A percentile compares a stretch with the other conserved stretches of the same genome.
Evolutionary conservation across 108 stramenopile species (phyloP).

Genomic region (Nannochloropsis oceanica): DNA sequence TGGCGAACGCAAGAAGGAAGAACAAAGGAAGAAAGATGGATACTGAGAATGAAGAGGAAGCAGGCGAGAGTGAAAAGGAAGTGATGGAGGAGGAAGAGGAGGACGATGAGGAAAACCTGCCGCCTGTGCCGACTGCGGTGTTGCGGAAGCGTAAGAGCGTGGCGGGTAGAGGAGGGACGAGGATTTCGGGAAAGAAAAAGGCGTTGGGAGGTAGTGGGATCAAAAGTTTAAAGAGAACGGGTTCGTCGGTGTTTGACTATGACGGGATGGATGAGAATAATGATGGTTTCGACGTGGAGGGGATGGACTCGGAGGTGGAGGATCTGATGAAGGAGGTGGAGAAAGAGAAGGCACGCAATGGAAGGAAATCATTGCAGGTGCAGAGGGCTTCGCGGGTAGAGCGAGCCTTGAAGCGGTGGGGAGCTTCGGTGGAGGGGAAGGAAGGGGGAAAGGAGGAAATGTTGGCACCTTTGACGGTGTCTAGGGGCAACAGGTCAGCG

Average conservation of each 20-base stretch:
- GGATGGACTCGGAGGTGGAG: background rate
- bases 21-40: background rate
- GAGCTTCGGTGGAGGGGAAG: background rate
- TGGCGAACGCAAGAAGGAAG: background rate
- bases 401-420: background rate
- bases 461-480: background rate
- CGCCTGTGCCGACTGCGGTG: no score
- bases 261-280: background rate
- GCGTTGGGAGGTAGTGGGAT: background rate
- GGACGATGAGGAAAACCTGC: no score
- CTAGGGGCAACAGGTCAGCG: no score
- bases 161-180: background rate
- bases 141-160: no score
- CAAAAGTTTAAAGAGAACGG: background rate
- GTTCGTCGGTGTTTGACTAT: background rate
- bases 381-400: background rate
- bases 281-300: background rate
- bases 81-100: background rate
- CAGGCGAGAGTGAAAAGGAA: background rate
- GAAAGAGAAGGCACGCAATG: background rate
- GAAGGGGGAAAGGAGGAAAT: background rate
- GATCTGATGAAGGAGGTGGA: background rate
- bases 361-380: background rate
- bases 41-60: background rate
- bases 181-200: background rate